Percentiles rank a stretch among this genome's conserved stretches.
phyloP scores from a whole-genome alignment of 768 basidiomycete species.

The Auriscalpium orientale region DNA sequence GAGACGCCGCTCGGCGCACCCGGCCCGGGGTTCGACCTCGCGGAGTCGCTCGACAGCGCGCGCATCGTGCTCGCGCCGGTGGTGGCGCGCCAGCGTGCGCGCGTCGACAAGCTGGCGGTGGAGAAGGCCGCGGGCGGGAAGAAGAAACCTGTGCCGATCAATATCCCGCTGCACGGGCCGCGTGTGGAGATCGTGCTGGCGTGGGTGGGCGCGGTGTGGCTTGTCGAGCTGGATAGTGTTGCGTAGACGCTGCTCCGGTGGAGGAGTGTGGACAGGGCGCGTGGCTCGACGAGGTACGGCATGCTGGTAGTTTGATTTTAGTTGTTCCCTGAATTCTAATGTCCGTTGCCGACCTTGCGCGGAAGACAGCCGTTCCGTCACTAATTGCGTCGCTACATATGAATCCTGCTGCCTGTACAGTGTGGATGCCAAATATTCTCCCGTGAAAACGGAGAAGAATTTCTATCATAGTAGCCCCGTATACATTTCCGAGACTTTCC shows the following conservation, averaged over 20 bases:
- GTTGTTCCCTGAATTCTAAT: no score
- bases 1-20: slow-evolving; percentile 15
- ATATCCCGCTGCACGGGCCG: slow-evolving; percentile 79
- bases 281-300: no score
- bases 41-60: slow-evolving; percentile 54
- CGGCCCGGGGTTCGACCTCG: slow-evolving; percentile 30
- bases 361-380: no score
- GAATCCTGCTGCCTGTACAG: no score
- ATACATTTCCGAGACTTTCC: no score
- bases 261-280: no score
- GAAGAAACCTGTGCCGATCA: slow-evolving; percentile 62
- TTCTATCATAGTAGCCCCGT: no score
- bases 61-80: slow-evolving; percentile 73
- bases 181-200: slow-evolving; percentile 80
- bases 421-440: no score
- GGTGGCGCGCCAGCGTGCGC: slow-evolving; percentile 51
- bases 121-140: slow-evolving; percentile 39
- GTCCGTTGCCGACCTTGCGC: no score
- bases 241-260: slow-evolving; percentile 4
- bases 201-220: slow-evolving; percentile 76
- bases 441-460: no score
- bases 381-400: no score
- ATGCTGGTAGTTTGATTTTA: no score
- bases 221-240: slow-evolving; percentile 57
- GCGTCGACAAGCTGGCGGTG: slow-evolving; percentile 41